phyloP scores from a whole-genome alignment of 2,329 filamentous ascomycete genomes.

The Aureobasidium zeae region DNA sequence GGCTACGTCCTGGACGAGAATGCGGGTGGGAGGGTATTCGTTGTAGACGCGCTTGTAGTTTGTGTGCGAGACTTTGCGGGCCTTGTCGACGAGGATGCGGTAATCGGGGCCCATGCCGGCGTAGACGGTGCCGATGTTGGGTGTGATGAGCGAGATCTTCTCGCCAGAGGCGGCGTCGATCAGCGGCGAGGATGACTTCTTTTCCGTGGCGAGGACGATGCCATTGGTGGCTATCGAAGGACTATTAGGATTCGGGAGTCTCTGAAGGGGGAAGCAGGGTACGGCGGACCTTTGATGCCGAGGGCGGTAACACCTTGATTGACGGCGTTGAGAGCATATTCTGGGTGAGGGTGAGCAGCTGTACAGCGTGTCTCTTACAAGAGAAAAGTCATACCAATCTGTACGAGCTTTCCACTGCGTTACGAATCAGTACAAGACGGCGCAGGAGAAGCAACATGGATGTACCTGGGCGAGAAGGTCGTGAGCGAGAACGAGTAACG shows the following conservation, averaged over 20 bases:
- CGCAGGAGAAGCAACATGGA: slow-evolving; percentile 17
- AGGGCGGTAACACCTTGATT: slow-evolving; percentile 98
- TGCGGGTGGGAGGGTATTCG: slow-evolving; percentile 98
- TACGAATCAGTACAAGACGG: slow-evolving; percentile 35
- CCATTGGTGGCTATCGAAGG: slow-evolving; percentile 76
- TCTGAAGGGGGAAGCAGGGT: slow-evolving; percentile 5
- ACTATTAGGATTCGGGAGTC: background rate
- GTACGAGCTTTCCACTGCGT: slow-evolving; percentile 88
- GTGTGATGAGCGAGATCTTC: slow-evolving; percentile 96
- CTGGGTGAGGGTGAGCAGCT: slow-evolving; percentile 44
- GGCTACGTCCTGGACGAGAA: slow-evolving; percentile 97
- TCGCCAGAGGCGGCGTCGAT: slow-evolving; percentile 91
- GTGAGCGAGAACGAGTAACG: slow-evolving; percentile 99
- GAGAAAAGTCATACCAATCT: slow-evolving; percentile 64
- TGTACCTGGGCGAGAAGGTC: slow-evolving; percentile 97
- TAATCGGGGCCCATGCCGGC: slow-evolving; percentile 99
- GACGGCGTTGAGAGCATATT: slow-evolving; percentile 98
- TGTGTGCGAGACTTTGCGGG: slow-evolving; percentile 95
- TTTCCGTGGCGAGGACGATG: slow-evolving; percentile 96
- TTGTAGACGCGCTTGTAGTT: slow-evolving; percentile 99
- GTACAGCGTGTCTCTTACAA: no score
- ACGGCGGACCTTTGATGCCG: slow-evolving; percentile 82
- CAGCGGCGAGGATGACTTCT: slow-evolving; percentile 96
- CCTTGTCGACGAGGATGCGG: slow-evolving; percentile 92
- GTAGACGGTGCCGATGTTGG: slow-evolving; percentile 99